Conservation (phyloP, 495 filamentous ascomycete species). For the Sabuloglossum arenarium region DNA sequence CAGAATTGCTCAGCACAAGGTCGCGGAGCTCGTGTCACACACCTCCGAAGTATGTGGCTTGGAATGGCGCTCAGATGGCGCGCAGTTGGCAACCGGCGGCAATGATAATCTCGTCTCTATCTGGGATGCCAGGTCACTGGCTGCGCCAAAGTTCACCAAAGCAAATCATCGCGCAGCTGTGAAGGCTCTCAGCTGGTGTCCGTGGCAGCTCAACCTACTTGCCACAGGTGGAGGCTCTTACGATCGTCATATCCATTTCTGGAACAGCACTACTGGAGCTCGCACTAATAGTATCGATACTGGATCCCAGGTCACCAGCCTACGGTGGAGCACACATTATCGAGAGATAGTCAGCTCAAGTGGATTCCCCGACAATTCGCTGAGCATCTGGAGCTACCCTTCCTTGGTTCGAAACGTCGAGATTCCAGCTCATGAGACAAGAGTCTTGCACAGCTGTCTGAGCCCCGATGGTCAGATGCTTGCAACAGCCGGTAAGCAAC, state of each 20-base stretch:
- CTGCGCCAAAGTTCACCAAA: conserved; percentile 94
- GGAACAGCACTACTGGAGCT: conserved; percentile 94
- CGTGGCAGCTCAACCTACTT: conserved; percentile 92
- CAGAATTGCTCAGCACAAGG: conserved; percentile 91
- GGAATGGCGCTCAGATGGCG: conserved; percentile 90
- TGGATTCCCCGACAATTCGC: conserved; percentile 94
- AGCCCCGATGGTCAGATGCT: conserved; percentile 96
- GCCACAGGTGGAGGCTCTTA: conserved; percentile 93
- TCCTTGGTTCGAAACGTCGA: conserved; percentile 90
- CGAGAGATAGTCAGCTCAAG: conserved; percentile 94
- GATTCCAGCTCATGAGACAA: conserved; percentile 96
- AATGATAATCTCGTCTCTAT: conserved; percentile 98
- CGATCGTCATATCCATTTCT: conserved; percentile 97
- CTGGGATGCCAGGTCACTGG: conserved; percentile 88
- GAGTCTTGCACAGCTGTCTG: conserved; percentile 83
- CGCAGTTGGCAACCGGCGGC: conserved; percentile 88
- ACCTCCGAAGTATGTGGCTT: conserved; percentile 95
- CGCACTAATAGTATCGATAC: conserved; percentile 98
- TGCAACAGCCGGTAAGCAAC: conserved; percentile 52
- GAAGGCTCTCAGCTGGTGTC: conserved; percentile 97
- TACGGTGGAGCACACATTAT: conserved; percentile 91
- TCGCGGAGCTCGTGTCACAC: conserved; percentile 88
- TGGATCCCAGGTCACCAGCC: conserved; percentile 84
- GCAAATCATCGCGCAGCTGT: conserved; percentile 97
- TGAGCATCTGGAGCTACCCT: conserved; percentile 98